Base-by-base conservation (phyloP, 805 yeast genomes). In the Tetrapisispora arboricola region DNA sequence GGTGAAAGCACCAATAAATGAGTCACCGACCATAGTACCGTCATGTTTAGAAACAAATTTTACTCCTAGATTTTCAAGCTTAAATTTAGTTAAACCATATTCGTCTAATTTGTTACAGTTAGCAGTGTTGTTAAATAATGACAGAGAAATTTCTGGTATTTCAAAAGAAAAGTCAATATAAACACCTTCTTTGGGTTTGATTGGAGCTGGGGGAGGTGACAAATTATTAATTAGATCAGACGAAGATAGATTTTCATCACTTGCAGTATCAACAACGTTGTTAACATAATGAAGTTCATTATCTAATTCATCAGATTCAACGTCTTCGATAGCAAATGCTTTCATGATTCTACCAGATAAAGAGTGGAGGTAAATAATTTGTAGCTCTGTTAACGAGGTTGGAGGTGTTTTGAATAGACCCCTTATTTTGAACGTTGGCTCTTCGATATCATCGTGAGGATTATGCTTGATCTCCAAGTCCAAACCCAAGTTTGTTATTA, bases 221-320 rank as follows among this genome's bases (percentile, higher is more conserved):
- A 10, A 34, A 63, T 28, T 41, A 18, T 34, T 16, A 3, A 32
- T 17, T 39, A 26, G 8, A 16, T 29, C 41, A 7, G 40, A 43
- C 13, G 49, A 38, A 10, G 51, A 36, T 7, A 44, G 38, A n/a
- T 50, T 38, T 10, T 52, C 59, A 9, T 57, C 36, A 25, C 49
- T 44, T 2, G 65, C 51, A 13, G 49, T 38, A 24, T 46, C 36
- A 5, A 37, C 66, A 36, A 73, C 30, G 13, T 39, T 63, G 46
- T 82, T 84, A 0, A 85, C 84, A 50, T 74, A 70, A 8, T 68
- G 67, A 0, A 88, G 88, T 46, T 81, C 86, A 13, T 68, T 71
- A 42, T 73, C 78, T 27, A 80, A 65, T 21, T 77, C 81, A 24
- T 69, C 72, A 35, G 72, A 49, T 3, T 68, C 54, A 3, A 68